Evolutionary conservation across 768 basidiomycete species (phyloP).

Genomic region (Pleurotus salmoneostramineus): DNA sequence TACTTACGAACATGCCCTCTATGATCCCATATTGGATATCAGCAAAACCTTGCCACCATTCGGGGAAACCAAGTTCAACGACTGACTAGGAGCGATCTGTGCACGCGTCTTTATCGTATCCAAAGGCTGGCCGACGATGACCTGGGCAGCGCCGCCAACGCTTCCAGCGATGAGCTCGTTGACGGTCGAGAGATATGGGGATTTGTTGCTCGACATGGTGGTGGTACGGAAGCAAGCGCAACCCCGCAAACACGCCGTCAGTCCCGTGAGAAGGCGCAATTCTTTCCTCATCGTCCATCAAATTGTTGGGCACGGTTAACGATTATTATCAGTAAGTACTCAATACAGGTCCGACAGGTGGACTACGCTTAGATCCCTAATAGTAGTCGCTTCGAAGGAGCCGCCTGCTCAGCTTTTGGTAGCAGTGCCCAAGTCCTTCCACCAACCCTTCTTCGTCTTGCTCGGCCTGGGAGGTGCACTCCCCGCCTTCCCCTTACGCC

Average conservation of each 20-base stretch:
- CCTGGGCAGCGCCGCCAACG: constrained; percentile 91
- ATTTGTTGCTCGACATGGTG: background rate
- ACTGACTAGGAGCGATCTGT: constrained; percentile 78
- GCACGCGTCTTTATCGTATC: constrained; percentile 89
- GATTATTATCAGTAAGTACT: no score
- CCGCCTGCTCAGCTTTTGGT: constrained; percentile 14
- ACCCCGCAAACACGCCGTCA: no score
- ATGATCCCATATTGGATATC: constrained; percentile 4
- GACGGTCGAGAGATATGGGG: constrained; percentile 45
- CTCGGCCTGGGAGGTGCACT: constrained; percentile 8
- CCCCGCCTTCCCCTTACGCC: constrained; percentile 14
- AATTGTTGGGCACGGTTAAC: no score
- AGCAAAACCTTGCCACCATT: constrained; percentile 7
- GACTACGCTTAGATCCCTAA: no score
- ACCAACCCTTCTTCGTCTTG: constrained; percentile 33
- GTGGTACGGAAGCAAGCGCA: background rate
- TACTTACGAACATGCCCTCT: constrained; percentile 82
- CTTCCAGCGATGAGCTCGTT: constrained; percentile 88
- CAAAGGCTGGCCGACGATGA: constrained; percentile 89
- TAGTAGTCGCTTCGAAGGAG: no score
- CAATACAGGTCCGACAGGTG: no score
- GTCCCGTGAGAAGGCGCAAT: background rate
- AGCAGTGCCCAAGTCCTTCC: constrained; percentile 35
- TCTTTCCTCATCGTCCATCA: background rate
- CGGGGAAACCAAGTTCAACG: background rate